phyloP scores from a whole-genome alignment of 73 alveolate genomes.

The Paramecium bursaria region DNA sequence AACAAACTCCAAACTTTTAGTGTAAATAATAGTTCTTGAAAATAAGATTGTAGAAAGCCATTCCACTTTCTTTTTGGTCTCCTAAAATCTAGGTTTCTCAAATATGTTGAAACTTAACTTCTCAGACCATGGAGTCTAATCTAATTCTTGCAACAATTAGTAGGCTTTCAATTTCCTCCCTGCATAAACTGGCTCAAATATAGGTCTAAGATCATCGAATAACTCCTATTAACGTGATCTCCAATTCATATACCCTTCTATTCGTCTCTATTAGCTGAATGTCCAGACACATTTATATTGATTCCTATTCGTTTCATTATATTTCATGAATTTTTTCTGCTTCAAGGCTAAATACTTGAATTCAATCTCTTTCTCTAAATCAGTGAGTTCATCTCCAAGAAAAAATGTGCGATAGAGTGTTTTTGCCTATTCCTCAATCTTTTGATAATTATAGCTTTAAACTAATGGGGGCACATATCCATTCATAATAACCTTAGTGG shows the following conservation, averaged over 20 bases:
- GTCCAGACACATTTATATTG: conserved; percentile 86
- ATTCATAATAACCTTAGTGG: conserved; percentile 74
- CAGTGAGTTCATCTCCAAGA: conserved; percentile 77
- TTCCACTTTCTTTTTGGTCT: not conserved
- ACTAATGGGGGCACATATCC: conserved; percentile 80
- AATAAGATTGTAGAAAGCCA: conserved; percentile 10
- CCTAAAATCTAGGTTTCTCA: conserved; percentile 6
- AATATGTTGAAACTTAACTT: not conserved
- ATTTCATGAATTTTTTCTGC: conserved; percentile 68
- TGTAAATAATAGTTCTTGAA: conserved; percentile 70
- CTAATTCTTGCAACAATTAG: conserved; percentile 15
- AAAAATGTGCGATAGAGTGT: conserved; percentile 70
- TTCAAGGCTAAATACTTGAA: conserved; percentile 75
- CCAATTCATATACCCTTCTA: conserved; percentile 76
- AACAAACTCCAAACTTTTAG: conserved; percentile 80
- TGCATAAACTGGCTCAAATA: conserved; percentile 70
- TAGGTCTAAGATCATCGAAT: conserved; percentile 77
- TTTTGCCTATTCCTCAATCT: conserved; percentile 71
- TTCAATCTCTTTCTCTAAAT: conserved; percentile 81
- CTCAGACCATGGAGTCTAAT: not conserved
- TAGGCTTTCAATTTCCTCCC: conserved; percentile 52
- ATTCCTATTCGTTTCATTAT: conserved; percentile 67
- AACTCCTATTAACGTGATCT: conserved; percentile 76
- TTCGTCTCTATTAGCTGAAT: conserved; percentile 75
- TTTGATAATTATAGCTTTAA: conserved; percentile 70